A percentile compares a stretch with the other conserved stretches of the same genome.
Conservation (phyloP, 805 yeast genomes). For the Alloascoidea hylecoeti region DNA sequence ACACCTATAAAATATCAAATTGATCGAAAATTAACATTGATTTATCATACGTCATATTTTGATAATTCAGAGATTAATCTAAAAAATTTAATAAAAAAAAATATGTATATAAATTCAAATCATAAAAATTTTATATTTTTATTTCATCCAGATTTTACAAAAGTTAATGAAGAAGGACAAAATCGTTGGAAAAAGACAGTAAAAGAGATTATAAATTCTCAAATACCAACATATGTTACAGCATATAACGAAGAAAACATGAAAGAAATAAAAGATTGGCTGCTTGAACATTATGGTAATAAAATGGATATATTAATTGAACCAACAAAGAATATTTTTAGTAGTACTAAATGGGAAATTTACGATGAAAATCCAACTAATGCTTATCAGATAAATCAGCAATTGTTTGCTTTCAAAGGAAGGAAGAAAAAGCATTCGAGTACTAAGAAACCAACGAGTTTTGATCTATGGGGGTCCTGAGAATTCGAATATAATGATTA, state of each 20-base stretch:
- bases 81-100: no score
- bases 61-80: not conserved
- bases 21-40: not conserved
- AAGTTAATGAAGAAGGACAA: constrained; percentile 20
- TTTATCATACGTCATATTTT: not conserved
- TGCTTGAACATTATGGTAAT: constrained; percentile 37
- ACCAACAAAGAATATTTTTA: constrained; percentile 45
- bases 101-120: not conserved
- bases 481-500: no score
- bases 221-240: constrained; percentile 65
- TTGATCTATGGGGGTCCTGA: no score
- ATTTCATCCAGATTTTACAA: not conserved
- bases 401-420: constrained; percentile 68
- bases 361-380: constrained; percentile 74
- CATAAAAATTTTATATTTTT: not conserved
- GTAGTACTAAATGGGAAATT: constrained; percentile 75
- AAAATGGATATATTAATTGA: constrained; percentile 62
- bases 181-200: constrained; percentile 50
- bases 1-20: no score
- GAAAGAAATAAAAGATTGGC: constrained; percentile 39
- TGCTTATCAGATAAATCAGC: constrained; percentile 67
- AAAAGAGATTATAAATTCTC: constrained; percentile 62
- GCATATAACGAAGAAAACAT: constrained; percentile 58
- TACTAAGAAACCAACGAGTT: no score
- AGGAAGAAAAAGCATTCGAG: no score